Percentiles rank a stretch among this genome's conserved stretches.
Conservation (phyloP, 179 eudicot genomes). For the Patellifolia procumbens region DNA sequence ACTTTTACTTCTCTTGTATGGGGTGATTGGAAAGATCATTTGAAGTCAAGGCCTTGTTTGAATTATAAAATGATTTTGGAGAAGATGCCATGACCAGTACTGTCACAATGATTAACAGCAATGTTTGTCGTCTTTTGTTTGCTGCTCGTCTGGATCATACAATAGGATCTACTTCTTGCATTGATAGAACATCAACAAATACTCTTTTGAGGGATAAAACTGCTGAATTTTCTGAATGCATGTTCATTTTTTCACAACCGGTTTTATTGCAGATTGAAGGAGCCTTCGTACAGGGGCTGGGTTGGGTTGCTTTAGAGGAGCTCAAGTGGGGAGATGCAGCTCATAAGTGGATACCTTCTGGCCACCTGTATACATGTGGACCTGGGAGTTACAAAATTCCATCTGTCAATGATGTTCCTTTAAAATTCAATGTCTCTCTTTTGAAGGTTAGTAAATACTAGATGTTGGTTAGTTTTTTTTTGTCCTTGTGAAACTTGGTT, state of each 20-base stretch:
- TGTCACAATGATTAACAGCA: background rate
- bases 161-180: background rate
- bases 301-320: slow-evolving; percentile 97
- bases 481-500: background rate
- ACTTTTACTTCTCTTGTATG: too few relatives aligned
- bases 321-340: slow-evolving; percentile 97
- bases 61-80: background rate
- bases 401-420: slow-evolving; percentile 81
- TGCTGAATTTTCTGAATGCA: background rate
- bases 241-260: slow-evolving; percentile 1
- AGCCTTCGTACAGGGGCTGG: slow-evolving; percentile 94
- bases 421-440: slow-evolving; percentile 77
- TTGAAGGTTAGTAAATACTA: slow-evolving; percentile 84
- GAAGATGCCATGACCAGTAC: background rate
- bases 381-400: slow-evolving; percentile 96
- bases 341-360: slow-evolving; percentile 90
- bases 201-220: too few relatives aligned
- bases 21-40: background rate
- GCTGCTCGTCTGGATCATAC: background rate
- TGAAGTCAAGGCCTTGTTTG: background rate
- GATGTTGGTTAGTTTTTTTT: too few relatives aligned
- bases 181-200: background rate
- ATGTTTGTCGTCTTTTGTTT: background rate
- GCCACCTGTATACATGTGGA: slow-evolving; percentile 78
- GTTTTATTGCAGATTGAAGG: slow-evolving; percentile 81